phyloP scores from a whole-genome alignment of 176 grass and related monocot species.

The Paspalum notatum region DNA sequence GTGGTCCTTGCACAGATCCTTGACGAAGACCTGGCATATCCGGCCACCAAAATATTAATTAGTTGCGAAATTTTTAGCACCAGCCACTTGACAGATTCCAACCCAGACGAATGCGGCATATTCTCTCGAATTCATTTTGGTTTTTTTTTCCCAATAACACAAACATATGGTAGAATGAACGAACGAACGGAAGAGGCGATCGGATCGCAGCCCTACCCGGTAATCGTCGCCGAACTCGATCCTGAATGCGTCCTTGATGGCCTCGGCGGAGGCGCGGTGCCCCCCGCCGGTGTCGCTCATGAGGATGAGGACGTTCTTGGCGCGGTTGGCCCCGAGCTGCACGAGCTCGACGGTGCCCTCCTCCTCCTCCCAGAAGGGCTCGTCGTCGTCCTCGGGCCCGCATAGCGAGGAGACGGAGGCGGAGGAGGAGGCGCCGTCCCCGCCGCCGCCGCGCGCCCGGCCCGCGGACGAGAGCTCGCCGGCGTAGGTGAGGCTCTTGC shows the following conservation, averaged over 20 bases:
- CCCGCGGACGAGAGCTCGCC: constrained; percentile 51
- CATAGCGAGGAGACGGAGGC: constrained; percentile 19
- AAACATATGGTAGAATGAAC: too few relatives aligned
- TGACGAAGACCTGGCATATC: constrained; percentile 73
- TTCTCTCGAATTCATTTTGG: too few relatives aligned
- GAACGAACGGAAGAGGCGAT: too few relatives aligned
- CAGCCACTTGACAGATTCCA: background rate
- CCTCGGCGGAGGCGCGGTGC: constrained; percentile 91
- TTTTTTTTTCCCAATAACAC: too few relatives aligned
- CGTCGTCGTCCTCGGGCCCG: constrained; percentile 69
- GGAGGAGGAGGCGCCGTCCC: constrained; percentile 35
- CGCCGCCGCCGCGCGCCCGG: background rate
- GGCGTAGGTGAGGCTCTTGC: constrained; percentile 68
- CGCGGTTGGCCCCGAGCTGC: constrained; percentile 84
- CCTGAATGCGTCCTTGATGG: constrained; percentile 92
- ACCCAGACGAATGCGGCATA: too few relatives aligned
- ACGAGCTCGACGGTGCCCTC: constrained; percentile 92
- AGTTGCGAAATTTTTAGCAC: background rate
- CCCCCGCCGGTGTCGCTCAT: constrained; percentile 98
- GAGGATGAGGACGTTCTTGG: constrained; percentile 95
- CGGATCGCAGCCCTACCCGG: constrained; percentile 37
- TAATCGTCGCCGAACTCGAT: constrained; percentile 93
- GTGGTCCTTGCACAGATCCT: constrained; percentile 98
- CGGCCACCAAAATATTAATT: background rate
- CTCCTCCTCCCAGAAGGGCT: constrained; percentile 95